These are phyloP conservation scores for Collybia sordida DNA, from an alignment of 768 basidiomycete genomes.

Conservation along the genomic window DNA sequence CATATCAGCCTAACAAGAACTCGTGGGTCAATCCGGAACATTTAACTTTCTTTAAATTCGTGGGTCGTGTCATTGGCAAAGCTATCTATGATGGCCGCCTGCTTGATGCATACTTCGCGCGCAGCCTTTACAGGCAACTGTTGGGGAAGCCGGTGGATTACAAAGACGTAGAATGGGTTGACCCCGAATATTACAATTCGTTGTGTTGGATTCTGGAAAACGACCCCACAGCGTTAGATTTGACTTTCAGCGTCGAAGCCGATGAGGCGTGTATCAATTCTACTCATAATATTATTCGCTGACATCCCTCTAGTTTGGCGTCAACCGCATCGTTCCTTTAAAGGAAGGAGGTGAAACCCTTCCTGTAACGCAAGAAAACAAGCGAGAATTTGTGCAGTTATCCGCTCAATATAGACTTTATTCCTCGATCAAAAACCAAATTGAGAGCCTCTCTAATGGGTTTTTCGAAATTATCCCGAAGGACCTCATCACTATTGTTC, in stretches of 20 bases:
- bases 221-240: conserved; percentile 80
- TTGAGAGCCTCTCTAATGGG: conserved; percentile 83
- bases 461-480: conserved; percentile 99
- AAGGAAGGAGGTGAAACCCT: conserved; percentile 84
- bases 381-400: conserved; percentile 91
- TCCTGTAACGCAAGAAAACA: conserved; percentile 95
- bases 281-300: background rate
- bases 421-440: conserved; percentile 94
- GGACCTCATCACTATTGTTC: conserved; percentile 88
- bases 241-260: conserved; percentile 94
- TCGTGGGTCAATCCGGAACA: conserved; percentile 96
- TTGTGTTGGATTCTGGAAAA: conserved; percentile 98
- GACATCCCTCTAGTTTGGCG: conserved; percentile 67
- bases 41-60: conserved; percentile 97
- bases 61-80: conserved; percentile 96
- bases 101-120: conserved; percentile 96
- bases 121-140: conserved; percentile 94
- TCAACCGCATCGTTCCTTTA: conserved; percentile 82
- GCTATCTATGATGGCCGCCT: conserved; percentile 96
- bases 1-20: conserved; percentile 95
- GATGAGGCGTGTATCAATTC: conserved; percentile 67
- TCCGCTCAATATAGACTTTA: conserved; percentile 93
- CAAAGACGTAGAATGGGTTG: conserved; percentile 95
- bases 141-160: conserved; percentile 95
- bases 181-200: conserved; percentile 98